Conservation (phyloP, 2,329 filamentous ascomycete genomes). For the Calonectria pteridis region DNA sequence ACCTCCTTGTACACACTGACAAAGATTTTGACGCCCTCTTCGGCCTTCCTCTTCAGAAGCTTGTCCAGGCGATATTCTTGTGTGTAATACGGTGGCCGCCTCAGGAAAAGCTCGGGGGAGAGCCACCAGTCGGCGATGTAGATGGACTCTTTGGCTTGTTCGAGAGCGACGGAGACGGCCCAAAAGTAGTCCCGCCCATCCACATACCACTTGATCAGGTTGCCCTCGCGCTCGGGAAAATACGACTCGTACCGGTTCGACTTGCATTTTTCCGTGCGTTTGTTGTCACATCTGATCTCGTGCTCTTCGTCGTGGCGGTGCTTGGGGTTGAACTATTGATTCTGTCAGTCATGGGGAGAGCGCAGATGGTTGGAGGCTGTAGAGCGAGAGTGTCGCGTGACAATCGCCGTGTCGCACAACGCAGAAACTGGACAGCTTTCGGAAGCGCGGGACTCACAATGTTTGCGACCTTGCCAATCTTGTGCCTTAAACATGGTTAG, state of each 20-base stretch:
- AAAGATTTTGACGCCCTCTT: constrained; percentile 94
- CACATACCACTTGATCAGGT: constrained; percentile 96
- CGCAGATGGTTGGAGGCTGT: neutral
- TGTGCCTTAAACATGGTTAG: constrained; percentile 51
- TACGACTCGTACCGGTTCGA: constrained; percentile 89
- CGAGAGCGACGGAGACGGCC: constrained; percentile 90
- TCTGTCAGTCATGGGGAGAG: neutral
- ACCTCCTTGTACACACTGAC: constrained; percentile 94
- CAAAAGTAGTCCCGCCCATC: constrained; percentile 97
- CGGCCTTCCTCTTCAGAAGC: constrained; percentile 87
- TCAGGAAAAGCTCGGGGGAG: constrained; percentile 87
- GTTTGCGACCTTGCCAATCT: constrained; percentile 74
- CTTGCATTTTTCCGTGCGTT: constrained; percentile 78
- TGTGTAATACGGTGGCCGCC: constrained; percentile 84
- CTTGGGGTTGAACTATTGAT: constrained; percentile 79
- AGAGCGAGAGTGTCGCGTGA: neutral
- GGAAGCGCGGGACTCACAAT: constrained; percentile 56
- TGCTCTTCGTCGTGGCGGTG: constrained; percentile 96
- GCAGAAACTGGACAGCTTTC: neutral
- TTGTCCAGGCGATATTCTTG: constrained; percentile 91
- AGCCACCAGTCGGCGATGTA: constrained; percentile 99
- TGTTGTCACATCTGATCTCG: constrained; percentile 85
- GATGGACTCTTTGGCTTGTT: constrained; percentile 90
- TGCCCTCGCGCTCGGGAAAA: constrained; percentile 87
- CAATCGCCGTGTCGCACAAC: neutral